Evolutionary conservation across 1,139 yeast genomes (phyloP).

Genomic region (Arxiozyma slooffiae): DNA sequence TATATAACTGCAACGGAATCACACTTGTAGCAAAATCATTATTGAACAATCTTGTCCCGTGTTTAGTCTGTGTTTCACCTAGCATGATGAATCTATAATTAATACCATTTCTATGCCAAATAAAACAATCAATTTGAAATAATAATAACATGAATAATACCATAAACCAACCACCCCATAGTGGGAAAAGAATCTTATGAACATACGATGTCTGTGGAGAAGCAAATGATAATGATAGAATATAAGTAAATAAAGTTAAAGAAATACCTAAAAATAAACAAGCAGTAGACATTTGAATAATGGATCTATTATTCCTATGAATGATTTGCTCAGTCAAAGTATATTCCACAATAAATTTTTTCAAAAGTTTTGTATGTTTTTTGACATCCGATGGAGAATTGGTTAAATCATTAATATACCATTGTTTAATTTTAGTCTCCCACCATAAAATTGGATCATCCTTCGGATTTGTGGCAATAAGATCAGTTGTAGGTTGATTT

Average conservation of each 20-base stretch:
- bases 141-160: conserved; percentile 49
- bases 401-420: conserved; percentile 56
- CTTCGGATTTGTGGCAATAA: conserved; percentile 12
- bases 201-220: conserved; percentile 29
- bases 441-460: conserved; percentile 30
- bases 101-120: conserved; percentile 67
- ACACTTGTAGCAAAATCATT: conserved; percentile 31
- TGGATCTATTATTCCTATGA: conserved; percentile 28
- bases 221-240: conserved; percentile 31
- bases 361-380: conserved; percentile 22
- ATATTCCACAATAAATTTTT: conserved; percentile 27
- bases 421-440: conserved; percentile 63
- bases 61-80: conserved; percentile 62
- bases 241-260: conserved; percentile 39
- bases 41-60: conserved; percentile 35
- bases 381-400: conserved; percentile 32
- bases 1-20: conserved; percentile 34
- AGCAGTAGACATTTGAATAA: conserved; percentile 39
- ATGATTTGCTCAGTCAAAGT: conserved; percentile 29
- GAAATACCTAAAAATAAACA: conserved; percentile 68
- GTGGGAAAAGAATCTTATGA: conserved; percentile 54
- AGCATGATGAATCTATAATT: conserved; percentile 81
- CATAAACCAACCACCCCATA: conserved; percentile 87
- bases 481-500: conserved; percentile 10
- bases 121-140: conserved; percentile 58